phyloP scores from a whole-genome alignment of 129 eudicot genomes.

The Flaveria ramosissima region DNA sequence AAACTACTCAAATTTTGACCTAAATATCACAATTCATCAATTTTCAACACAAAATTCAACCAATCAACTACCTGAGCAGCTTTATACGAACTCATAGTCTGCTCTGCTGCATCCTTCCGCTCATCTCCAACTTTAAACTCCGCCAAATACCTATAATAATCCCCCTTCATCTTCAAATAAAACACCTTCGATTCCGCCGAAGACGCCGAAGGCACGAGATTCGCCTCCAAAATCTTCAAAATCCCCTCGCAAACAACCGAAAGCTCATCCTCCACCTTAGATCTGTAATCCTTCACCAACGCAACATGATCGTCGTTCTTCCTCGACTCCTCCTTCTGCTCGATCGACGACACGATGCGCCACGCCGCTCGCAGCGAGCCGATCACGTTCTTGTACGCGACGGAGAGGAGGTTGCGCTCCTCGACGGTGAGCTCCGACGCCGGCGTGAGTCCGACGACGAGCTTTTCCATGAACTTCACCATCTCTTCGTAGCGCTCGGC shows the following conservation, averaged over 20 bases:
- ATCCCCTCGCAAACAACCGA: conserved; percentile 49
- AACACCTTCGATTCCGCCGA: conserved; percentile 60
- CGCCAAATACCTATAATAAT: conserved; percentile 60
- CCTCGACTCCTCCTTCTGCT: conserved; percentile 47
- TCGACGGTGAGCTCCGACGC: conserved; percentile 53
- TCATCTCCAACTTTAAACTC: conserved; percentile 55
- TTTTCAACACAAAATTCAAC: conserved; percentile 2
- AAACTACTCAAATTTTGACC: conserved; percentile 13
- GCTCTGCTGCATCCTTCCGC: conserved; percentile 58
- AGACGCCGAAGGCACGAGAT: conserved; percentile 52
- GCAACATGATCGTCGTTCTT: conserved; percentile 65
- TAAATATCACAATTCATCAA: conserved; percentile 9
- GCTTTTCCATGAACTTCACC: conserved; percentile 61
- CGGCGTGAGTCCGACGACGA: conserved; percentile 43
- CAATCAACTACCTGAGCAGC: conserved; percentile 41
- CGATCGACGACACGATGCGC: conserved; percentile 50
- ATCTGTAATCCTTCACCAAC: too few species aligned
- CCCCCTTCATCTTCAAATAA: conserved; percentile 70
- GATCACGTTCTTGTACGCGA: conserved; percentile 46
- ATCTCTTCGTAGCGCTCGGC: conserved; percentile 70
- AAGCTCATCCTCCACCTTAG: conserved; percentile 53
- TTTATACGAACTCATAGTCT: conserved; percentile 50
- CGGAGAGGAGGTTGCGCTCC: conserved; percentile 59
- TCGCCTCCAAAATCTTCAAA: conserved; percentile 39
- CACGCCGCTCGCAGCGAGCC: conserved; percentile 47